Evolutionary conservation across 2,329 filamentous ascomycete species (phyloP), one percentile per base, ranked within the genome.

Genomic region (Cladosporium cucumerinum): DNA sequence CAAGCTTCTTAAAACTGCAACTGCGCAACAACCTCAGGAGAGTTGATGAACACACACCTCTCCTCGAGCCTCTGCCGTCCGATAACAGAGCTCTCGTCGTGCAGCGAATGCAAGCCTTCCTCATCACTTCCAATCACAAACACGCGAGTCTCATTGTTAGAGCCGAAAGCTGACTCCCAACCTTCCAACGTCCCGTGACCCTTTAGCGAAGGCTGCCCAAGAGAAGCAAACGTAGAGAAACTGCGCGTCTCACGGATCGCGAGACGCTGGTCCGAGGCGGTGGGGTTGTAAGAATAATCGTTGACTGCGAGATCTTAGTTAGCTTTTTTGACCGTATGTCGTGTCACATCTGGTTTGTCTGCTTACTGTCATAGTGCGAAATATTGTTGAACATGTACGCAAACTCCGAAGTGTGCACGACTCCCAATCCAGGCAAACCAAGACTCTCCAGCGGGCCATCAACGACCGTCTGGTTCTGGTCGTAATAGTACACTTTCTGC

Each of bases 381-480:
- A 72, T 57, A 30, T 70, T 71, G 28, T 68, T 83, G 65, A 82
- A 85, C 3, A 84, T 73, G 71, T 85, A 86, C 5, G 82, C 79
- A 28, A 85, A 81, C 60, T 86, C 84, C 0, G 82, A 81, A 0
- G 82, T 83, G 70, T 86, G 84, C 5, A 83, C 76, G 0, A 80
- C 74, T 30, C 83, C 83, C 5, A 81, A 69, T 0, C 80, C 80
- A 1, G 76, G 73, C 3, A 73, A 67, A 11, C 76, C 76, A 25
- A 68, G 68, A 3, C 74, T 60, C 11, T 73, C 72, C n/a, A 85
- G 70, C 32, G 82, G 76, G 0, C 78, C 75, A 3, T 78, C 80
- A 2, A 84, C 73, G n/a, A 86, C 77, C 0, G 84, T 86, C 69
- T 85, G 82, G 71, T 86, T 86, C 74, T 81, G 82, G 66, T 80